These are phyloP conservation scores for Bimuria novae-zelandiae DNA, from an alignment of 2,329 filamentous ascomycete species.

Conservation along the genomic window DNA sequence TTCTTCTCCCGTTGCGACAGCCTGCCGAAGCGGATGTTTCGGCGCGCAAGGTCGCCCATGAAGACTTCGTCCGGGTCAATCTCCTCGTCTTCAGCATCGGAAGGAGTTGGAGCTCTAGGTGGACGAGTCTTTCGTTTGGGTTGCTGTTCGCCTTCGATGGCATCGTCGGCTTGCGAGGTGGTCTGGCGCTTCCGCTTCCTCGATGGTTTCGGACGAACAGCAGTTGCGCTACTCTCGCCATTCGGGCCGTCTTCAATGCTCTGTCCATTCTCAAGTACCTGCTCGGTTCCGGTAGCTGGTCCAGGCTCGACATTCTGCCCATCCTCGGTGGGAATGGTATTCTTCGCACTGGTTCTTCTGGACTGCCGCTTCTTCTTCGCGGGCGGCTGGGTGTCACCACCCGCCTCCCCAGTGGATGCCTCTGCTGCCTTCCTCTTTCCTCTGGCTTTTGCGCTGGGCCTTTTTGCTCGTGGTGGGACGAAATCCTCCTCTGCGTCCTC, in stretches of 20 bases:
- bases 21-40: conserved; percentile 67
- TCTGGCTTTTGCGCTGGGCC: conserved; percentile 21
- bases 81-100: conserved; percentile 45
- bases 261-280: conserved; percentile 14
- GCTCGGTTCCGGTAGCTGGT: conserved; percentile 10
- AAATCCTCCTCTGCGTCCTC: conserved; percentile 17
- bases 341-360: conserved; percentile 30
- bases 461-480: conserved; percentile 9
- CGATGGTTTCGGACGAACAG: conserved; percentile 17
- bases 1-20: conserved; percentile 75
- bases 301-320: conserved; percentile 14
- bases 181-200: conserved; percentile 20
- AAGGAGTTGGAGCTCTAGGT: conserved; percentile 37
- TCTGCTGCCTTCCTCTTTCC: conserved; percentile 21
- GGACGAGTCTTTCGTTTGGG: conserved; percentile 33
- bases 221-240: conserved; percentile 11
- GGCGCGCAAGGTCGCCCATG: conserved; percentile 73
- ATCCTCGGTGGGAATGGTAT: conserved; percentile 9
- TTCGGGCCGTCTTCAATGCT: conserved; percentile 13
- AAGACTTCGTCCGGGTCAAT: conserved; percentile 70
- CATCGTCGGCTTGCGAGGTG: conserved; percentile 16
- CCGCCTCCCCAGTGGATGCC: conserved; percentile 14
- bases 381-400: conserved; percentile 12
- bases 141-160: conserved; percentile 19
- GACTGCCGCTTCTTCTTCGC: conserved; percentile 36